Conservation (phyloP, 2,329 filamentous ascomycete species). For the Beauveria pseudobassiana region DNA sequence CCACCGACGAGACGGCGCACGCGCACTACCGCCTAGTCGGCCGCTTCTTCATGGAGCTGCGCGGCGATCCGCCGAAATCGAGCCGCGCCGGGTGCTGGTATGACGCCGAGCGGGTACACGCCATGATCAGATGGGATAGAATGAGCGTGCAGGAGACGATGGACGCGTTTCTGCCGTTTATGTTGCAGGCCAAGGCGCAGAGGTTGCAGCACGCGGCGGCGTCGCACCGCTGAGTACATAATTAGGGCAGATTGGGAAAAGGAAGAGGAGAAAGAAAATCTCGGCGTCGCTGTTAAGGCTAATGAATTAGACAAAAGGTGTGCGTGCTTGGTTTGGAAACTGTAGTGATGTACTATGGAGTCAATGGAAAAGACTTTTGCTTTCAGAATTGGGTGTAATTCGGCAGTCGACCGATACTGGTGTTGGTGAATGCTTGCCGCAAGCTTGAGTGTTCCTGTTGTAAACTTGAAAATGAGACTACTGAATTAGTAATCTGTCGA, state of each 20-base stretch:
- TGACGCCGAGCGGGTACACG: constrained; percentile 12
- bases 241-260: background rate
- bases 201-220: background rate
- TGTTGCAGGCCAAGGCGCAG: constrained; percentile 10
- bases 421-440: background rate
- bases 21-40: constrained; percentile 7
- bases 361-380: background rate
- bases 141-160: constrained; percentile 4
- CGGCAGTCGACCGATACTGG: background rate
- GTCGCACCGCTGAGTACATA: background rate
- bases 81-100: constrained; percentile 10
- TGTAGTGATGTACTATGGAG: background rate
- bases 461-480: too few species aligned
- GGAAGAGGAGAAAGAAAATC: too few species aligned
- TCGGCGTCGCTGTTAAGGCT: background rate
- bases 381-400: background rate
- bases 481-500: too few species aligned
- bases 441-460: too few species aligned
- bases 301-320: background rate
- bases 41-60: constrained; percentile 11
- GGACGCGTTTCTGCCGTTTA: constrained; percentile 11
- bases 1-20: background rate
- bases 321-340: background rate
- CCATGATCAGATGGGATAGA: background rate
- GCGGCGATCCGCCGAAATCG: constrained; percentile 4